Evolutionary conservation across 179 eudicot genomes (phyloP), one percentile per base, ranked within the genome.

Genomic region (Silene noctiflora): DNA sequence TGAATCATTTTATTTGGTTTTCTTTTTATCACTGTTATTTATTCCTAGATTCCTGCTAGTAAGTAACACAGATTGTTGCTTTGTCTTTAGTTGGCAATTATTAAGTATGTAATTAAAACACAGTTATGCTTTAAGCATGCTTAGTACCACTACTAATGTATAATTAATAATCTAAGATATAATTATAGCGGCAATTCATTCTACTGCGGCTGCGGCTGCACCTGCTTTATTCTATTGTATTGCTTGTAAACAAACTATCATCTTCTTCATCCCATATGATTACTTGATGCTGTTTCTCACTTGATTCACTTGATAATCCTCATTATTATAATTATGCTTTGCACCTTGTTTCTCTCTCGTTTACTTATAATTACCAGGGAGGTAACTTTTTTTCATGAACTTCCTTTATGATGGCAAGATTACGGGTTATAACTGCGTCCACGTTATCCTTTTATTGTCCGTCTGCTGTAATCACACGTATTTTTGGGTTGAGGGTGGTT

Each of bases 291-390:
- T 48, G 42, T 75, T 64, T 70, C 67, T 80, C 65, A 53, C 56
- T 71, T 71, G 69, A 80, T 75, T 80, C 64, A 56, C 61, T 70
- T 75, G 71, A 80, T 76, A 75, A 71, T 39, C n/a, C 53, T 35
- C 53, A 76, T 70, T 73, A 42, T 76, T 8, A 76, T 72, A 76
- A 59, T 76, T 69, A 76, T 80, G 68, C 35, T 64, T 76, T 58
- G 80, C 77, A 80, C 73, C 70, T 66, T 66, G 12, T 31, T 44
- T 29, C 48, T 31, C 21, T 66, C 69, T 66, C 17, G n/a, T n/a
- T n/a, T n/a, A n/a, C 25, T 24, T 10, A 55, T 25, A 56, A 11
- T 8, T 10, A 25, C 76, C 31, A n/a, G 46, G 11, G 24, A 73
- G 56, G 55, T 19, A 73, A 60, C 21, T 60, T 20, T 39, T 60